Conservation (phyloP, 306 rosid species). For the Medicago arabica region DNA sequence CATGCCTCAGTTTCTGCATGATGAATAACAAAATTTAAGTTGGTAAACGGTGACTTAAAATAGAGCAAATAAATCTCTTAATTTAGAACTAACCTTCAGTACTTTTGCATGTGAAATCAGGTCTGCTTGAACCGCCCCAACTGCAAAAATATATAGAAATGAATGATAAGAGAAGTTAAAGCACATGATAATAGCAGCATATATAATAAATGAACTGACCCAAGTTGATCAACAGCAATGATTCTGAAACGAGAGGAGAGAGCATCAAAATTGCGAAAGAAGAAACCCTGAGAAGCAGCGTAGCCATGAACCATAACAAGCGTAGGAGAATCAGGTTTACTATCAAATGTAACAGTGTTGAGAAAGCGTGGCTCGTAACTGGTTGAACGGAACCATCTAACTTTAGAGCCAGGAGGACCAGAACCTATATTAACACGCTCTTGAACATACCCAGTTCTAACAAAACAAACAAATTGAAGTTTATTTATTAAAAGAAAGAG, state of each 20-base stretch:
- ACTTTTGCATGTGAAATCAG: constrained; percentile 93
- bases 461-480: constrained; percentile 36
- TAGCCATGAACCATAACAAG: constrained; percentile 97
- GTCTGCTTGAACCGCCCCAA: constrained; percentile 99
- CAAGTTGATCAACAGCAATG: constrained; percentile 93
- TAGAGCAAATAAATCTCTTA: constrained; percentile 7
- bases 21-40: constrained; percentile 36
- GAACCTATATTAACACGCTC: constrained; percentile 88
- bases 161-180: constrained; percentile 12
- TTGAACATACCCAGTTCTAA: constrained; percentile 89
- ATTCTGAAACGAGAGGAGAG: constrained; percentile 81
- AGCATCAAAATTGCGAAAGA: constrained; percentile 90
- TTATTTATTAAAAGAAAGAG: not conserved
- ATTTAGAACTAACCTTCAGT: constrained; percentile 74
- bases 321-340: constrained; percentile 74
- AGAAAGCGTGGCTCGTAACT: constrained; percentile 80
- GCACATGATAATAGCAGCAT: not conserved
- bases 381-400: constrained; percentile 88
- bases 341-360: constrained; percentile 80
- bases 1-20: constrained; percentile 95
- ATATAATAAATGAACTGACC: constrained; percentile 81
- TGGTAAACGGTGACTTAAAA: constrained; percentile 1
- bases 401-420: constrained; percentile 92
- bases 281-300: constrained; percentile 92
- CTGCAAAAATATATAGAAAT: constrained; percentile 50